Conservation (phyloP, 768 basidiomycete species). For the Lactarius quietus region DNA sequence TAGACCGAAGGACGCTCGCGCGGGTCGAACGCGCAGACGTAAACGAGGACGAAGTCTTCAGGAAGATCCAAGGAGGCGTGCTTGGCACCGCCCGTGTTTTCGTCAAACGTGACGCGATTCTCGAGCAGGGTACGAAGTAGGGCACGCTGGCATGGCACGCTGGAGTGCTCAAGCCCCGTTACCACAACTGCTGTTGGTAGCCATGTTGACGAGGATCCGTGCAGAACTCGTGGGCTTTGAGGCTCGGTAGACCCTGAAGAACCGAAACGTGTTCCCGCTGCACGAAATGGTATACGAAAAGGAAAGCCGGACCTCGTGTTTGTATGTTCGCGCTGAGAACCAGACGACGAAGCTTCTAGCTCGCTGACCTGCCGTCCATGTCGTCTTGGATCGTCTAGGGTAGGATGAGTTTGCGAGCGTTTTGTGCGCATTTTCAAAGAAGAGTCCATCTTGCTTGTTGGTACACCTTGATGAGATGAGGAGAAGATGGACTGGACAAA, state of each 20-base stretch:
- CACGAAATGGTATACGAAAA: constrained; percentile 31
- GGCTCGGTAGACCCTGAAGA: constrained; percentile 5
- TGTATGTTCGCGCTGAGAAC: constrained; percentile 7
- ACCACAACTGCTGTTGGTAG: constrained; percentile 62
- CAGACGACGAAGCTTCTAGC: constrained; percentile 1
- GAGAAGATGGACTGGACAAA: constrained; percentile 42
- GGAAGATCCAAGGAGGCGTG: constrained; percentile 50
- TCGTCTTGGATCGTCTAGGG: constrained; percentile 3
- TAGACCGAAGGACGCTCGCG: constrained; percentile 64
- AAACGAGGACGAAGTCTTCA: constrained; percentile 66
- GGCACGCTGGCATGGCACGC: constrained; percentile 51
- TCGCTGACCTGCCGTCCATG: constrained; percentile 3
- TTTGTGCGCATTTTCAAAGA: constrained; percentile 14
- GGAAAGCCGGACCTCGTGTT: neutral
- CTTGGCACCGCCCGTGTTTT: constrained; percentile 33
- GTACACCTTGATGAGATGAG: constrained; percentile 28
- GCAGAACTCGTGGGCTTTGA: constrained; percentile 3
- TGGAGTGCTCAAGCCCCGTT: constrained; percentile 65
- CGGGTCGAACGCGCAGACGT: constrained; percentile 63
- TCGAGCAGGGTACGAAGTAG: constrained; percentile 52
- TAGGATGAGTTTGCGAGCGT: constrained; percentile 7
- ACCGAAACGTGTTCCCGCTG: constrained; percentile 33
- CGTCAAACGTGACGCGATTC: constrained; percentile 46
- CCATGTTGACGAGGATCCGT: constrained; percentile 28
- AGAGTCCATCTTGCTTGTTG: constrained; percentile 22